Evolutionary conservation across 768 basidiomycete species (phyloP), one percentile per base, ranked within the genome.

Genomic region (Psilocybe sp.): DNA sequence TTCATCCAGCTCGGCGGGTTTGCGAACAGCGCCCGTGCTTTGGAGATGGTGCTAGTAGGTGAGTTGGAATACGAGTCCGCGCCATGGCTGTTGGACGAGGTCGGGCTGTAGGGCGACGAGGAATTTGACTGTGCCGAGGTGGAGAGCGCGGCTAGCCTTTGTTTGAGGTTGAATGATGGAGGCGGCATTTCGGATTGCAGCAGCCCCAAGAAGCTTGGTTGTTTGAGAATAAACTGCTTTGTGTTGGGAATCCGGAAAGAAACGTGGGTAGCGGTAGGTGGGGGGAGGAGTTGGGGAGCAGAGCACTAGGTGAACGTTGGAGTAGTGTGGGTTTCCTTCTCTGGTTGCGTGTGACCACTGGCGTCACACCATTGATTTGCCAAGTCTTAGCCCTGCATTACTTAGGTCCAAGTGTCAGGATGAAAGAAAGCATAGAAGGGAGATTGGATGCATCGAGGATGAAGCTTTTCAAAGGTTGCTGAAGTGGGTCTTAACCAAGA

Each of bases 111-210:
- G 4, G 71, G 65, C 8, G 75, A 62, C 0, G 76, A 69, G 0
- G 79, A 76, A n/a, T 75, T 72, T 1, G 81, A 81, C 5, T 73
- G 60, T 5, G 81, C 73, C 2, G 79, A 64, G 23, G 23, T 28
- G 9, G 84, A 79, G 23, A 89, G 74, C 0, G 84, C 80, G 14
- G 84, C 78, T 6, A 89, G 76, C 51, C 81, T 69, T 60, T 89
- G 85, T 66, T 85, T 88, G 51, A 89, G 73, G 43, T 66, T 81
- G 16, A 78, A 62, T 19, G 60, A 56, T 19, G 54, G 50, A 23
- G 56, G 61, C 41, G 61, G 59, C 59, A 60, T 60, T 37, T 43
- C 18, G 10, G 31, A 32, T 16, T 15, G 11, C 28, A 31, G 23
- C 41, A 43, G 13, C 9, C 34, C 15, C 20, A 42, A 41, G 14